Conservation (phyloP, 1,139 yeast genomes). For the Zygotorulaspora mrakii region DNA sequence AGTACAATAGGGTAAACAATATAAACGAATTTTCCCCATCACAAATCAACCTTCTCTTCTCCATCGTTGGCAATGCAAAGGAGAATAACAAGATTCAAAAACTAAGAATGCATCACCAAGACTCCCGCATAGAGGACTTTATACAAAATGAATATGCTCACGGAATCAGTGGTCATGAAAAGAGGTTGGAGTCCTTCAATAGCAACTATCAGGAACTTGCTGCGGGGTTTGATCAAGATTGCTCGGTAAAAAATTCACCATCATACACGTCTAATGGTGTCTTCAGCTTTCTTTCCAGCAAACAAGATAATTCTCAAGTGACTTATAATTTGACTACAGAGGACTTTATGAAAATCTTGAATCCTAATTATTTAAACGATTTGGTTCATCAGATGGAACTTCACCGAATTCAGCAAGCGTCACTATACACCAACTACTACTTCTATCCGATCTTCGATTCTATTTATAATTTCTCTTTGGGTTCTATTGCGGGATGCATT, state of each 20-base stretch:
- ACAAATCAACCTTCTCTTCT: constrained; percentile 39
- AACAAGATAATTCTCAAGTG: constrained; percentile 18
- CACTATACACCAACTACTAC: constrained; percentile 37
- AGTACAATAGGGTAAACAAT: constrained; percentile 40
- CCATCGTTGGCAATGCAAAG: constrained; percentile 38
- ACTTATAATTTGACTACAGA: constrained; percentile 37
- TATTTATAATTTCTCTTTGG: constrained; percentile 79
- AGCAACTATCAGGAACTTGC: constrained; percentile 36
- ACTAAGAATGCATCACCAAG: constrained; percentile 26
- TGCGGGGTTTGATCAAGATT: constrained; percentile 30
- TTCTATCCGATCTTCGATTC: constrained; percentile 70
- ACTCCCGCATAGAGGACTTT: constrained; percentile 29
- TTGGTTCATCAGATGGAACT: constrained; percentile 49
- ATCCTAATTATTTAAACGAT: constrained; percentile 52
- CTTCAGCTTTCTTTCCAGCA: constrained; percentile 19
- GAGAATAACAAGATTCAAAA: constrained; percentile 20
- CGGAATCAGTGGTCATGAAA: constrained; percentile 23
- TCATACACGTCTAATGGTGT: constrained; percentile 15
- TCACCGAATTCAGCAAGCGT: constrained; percentile 27
- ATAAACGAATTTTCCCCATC: constrained; percentile 41
- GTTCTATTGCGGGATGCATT: constrained; percentile 94
- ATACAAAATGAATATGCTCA: constrained; percentile 32
- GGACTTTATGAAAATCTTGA: constrained; percentile 42
- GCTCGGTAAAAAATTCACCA: constrained; percentile 11
- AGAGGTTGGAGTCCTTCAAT: constrained; percentile 35